Evolutionary conservation across 345 rosid genomes (phyloP), one percentile per base, ranked within the genome.

Genomic region (Adansonia digitata): DNA sequence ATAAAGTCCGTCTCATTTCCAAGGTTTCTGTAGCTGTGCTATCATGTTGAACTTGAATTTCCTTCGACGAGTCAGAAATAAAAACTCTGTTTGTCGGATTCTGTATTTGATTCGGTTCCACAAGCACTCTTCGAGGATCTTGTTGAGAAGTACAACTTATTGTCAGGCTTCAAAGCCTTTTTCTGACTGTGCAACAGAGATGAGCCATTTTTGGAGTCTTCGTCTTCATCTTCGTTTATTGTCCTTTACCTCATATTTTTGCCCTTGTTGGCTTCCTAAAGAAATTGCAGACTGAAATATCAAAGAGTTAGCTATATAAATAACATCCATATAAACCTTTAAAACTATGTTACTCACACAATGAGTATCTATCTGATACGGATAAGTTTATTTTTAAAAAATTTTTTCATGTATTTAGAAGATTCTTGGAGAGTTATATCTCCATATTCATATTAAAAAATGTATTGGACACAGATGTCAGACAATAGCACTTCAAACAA

Each of bases 1-100:
- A 86, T 82, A 76, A 90, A 90, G 53, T 92, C 96, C 0, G 98
- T 92, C 86, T 94, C 97, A 27, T 94, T 73, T 94, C 98, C 55
- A 94, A 83, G 26, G 86, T 90, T 0, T 93, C 94, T 0, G 98
- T 94, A 2, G 98, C 98, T 78, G 75, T 82, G 76, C 86, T 92
- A 78, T 92, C 98, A 67, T 92, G 78, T 48, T 92, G 96, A 63
- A 92, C 94, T 80, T 92, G 98, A 73, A 93, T 89, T 80, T 90
- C 90, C 84, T 87, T 93, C 5, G 96, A 94, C 68, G 98, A 94
- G 67, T 90, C 96, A 7, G n/a, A 85, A 94, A 61, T 89, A 92
- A 77, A 93, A 93, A 37, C 85, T 62, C 7, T 83, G 43, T 39
- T 79, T 75, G 15, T 79, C 76, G 64, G 85, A 61, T 73, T 83